These are phyloP conservation scores for Penicillium lagena DNA, from an alignment of 495 filamentous ascomycete genomes.

Conservation along the genomic window DNA sequence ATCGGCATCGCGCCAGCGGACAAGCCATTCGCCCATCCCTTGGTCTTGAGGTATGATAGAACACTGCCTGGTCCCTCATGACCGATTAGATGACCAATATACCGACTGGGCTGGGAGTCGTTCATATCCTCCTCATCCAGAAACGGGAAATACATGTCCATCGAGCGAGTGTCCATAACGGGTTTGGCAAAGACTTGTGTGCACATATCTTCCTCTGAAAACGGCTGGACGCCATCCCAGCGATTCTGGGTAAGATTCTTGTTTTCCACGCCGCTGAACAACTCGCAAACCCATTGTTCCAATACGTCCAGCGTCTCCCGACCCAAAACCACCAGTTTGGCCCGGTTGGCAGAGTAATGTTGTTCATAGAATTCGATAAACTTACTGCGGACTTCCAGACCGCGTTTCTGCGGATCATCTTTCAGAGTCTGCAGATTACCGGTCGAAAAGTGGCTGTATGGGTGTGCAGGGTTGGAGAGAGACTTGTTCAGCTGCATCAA, in stretches of 20 bases:
- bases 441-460: slow-evolving; percentile 94
- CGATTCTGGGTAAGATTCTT: slow-evolving; percentile 76
- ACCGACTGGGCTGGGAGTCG: slow-evolving; percentile 79
- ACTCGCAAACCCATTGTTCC: slow-evolving; percentile 79
- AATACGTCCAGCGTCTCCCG: slow-evolving; percentile 83
- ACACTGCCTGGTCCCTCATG: slow-evolving; percentile 97
- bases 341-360: slow-evolving; percentile 91
- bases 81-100: slow-evolving; percentile 88
- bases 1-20: slow-evolving; percentile 70
- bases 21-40: slow-evolving; percentile 90
- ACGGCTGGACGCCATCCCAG: slow-evolving; percentile 71
- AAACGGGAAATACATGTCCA: slow-evolving; percentile 86
- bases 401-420: slow-evolving; percentile 71
- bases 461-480: slow-evolving; percentile 81
- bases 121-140: slow-evolving; percentile 81
- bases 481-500: slow-evolving; percentile 88
- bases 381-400: slow-evolving; percentile 83
- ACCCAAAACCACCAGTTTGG: slow-evolving; percentile 91
- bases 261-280: slow-evolving; percentile 79
- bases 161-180: slow-evolving; percentile 82
- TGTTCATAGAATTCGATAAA: slow-evolving; percentile 91
- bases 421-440: slow-evolving; percentile 88
- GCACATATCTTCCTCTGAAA: slow-evolving; percentile 59
- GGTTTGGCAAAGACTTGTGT: slow-evolving; percentile 91
- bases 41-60: slow-evolving; percentile 87